phyloP scores from a whole-genome alignment of 805 yeast species.

The Ogataea paradorogensis region DNA sequence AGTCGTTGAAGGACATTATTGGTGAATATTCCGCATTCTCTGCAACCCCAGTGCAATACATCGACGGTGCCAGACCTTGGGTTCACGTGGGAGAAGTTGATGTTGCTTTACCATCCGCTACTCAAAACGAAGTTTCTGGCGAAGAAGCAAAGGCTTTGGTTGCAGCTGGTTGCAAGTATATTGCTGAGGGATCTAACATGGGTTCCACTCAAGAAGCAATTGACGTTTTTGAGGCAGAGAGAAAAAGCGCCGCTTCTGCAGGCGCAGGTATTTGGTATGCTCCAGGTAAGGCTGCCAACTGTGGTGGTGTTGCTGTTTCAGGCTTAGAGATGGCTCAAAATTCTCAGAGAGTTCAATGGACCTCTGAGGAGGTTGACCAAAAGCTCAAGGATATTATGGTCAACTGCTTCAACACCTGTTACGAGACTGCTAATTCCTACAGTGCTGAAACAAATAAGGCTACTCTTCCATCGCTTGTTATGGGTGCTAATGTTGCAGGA shows the following conservation, averaged over 20 bases:
- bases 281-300: constrained; percentile 98
- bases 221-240: constrained; percentile 84
- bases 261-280: constrained; percentile 87
- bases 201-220: constrained; percentile 98
- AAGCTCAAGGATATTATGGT: constrained; percentile 92
- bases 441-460: constrained; percentile 62
- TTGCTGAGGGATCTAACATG: constrained; percentile 99
- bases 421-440: constrained; percentile 80
- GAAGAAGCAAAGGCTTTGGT: constrained; percentile 94
- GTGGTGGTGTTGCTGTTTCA: constrained; percentile 99
- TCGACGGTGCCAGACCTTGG: constrained; percentile 97
- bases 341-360: constrained; percentile 91
- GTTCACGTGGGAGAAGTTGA: constrained; percentile 85
- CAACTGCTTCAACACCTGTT: constrained; percentile 89
- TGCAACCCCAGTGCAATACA: constrained; percentile 64
- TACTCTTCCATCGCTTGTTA: constrained; percentile 88
- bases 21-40: constrained; percentile 57
- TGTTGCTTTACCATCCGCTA: constrained; percentile 96
- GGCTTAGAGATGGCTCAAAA: constrained; percentile 99
- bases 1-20: constrained; percentile 67
- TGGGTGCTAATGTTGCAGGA: constrained; percentile 99
- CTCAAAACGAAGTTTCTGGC: constrained; percentile 96
- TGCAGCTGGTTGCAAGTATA: constrained; percentile 85
- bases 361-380: constrained; percentile 86
- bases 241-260: constrained; percentile 43